Percentiles rank a stretch among this genome's conserved stretches.
Evolutionary conservation across 164 flowering plant species (phyloP).

Genomic region (Stephania cephalantha): DNA sequence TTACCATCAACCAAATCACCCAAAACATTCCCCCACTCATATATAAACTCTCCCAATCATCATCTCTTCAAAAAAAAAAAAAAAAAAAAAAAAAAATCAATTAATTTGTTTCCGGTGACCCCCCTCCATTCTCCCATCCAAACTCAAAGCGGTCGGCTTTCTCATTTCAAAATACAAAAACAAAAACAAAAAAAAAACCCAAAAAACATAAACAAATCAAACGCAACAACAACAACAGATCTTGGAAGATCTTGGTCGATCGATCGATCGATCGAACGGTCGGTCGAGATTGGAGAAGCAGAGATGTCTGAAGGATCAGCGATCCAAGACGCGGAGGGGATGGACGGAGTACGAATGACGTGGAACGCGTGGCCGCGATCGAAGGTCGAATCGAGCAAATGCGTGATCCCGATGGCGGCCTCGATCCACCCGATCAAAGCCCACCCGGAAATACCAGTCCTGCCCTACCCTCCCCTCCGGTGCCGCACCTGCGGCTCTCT

Average conservation of each 20-base stretch:
- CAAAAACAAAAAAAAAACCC: no score
- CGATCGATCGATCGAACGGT: no score
- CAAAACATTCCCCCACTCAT: neutral
- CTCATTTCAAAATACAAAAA: neutral
- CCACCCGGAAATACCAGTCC: conserved; percentile 56
- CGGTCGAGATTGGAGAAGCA: neutral
- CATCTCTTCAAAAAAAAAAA: neutral
- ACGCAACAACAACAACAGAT: no score
- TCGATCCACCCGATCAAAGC: conserved; percentile 73
- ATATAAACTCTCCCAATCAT: neutral
- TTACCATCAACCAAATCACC: neutral
- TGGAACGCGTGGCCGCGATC: conserved; percentile 94
- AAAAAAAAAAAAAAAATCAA: neutral
- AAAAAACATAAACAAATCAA: no score
- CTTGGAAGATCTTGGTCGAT: no score
- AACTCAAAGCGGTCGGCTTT: neutral
- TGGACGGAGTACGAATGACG: conserved; percentile 89
- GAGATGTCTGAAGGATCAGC: conserved; percentile 55
- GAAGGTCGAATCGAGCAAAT: conserved; percentile 84
- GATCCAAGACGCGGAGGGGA: conserved; percentile 60
- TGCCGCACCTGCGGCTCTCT: conserved; percentile 66
- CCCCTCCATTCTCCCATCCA: neutral
- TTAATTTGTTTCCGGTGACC: neutral
- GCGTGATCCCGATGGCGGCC: conserved; percentile 91
- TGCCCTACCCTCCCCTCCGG: conserved; percentile 78